A percentile compares a stretch with the other conserved stretches of the same genome.
Evolutionary conservation across 1,284 basidiomycete genomes (phyloP).

Genomic region (Phaffia rhodozyma): DNA sequence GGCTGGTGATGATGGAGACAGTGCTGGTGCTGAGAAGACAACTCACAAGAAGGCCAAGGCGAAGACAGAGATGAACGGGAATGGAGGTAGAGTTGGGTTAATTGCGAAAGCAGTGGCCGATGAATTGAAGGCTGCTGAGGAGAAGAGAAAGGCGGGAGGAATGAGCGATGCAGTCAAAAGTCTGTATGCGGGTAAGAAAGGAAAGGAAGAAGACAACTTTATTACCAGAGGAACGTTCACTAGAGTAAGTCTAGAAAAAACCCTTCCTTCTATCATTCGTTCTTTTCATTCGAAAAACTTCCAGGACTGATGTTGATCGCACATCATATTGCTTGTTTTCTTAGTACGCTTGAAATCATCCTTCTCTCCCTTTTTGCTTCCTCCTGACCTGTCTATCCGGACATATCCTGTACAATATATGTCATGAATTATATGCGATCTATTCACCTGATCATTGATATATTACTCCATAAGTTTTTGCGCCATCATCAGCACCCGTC

Average conservation of each 20-base stretch:
- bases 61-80: neutral
- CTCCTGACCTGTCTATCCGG: no score
- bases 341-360: no score
- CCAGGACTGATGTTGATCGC: no score
- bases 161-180: constrained; percentile 37
- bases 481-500: no score
- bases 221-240: constrained; percentile 33
- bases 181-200: constrained; percentile 26
- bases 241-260: constrained; percentile 28
- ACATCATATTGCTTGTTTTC: no score
- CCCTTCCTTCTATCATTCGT: neutral
- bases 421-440: no score
- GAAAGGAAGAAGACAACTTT: constrained; percentile 31
- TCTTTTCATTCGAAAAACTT: no score
- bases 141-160: constrained; percentile 29
- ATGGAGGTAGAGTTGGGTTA: constrained; percentile 1
- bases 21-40: constrained; percentile 5
- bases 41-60: neutral
- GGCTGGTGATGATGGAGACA: constrained; percentile 6
- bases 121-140: constrained; percentile 34
- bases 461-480: no score
- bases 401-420: no score
- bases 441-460: no score
- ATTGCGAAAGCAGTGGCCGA: constrained; percentile 26
- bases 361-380: no score